A percentile compares a stretch with the other conserved stretches of the same genome.
Evolutionary conservation across 2,329 filamentous ascomycete genomes (phyloP).

Genomic region (Pestalotiopsis sp.): DNA sequence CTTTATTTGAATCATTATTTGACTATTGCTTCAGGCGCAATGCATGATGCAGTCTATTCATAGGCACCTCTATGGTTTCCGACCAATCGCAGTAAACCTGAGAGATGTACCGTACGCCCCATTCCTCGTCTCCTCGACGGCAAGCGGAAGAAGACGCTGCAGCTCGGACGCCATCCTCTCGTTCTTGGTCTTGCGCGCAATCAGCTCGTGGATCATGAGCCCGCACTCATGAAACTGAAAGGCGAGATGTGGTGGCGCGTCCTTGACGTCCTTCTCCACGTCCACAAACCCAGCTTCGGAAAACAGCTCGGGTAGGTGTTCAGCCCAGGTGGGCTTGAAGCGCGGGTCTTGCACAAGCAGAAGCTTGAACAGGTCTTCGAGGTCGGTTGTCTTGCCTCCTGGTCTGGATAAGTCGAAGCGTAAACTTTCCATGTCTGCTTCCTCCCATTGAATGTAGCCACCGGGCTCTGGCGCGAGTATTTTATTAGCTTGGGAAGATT

Average conservation of each 20-base stretch:
- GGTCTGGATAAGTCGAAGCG: conserved; percentile 16
- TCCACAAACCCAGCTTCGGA: conserved; percentile 15
- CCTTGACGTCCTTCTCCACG: conserved; percentile 14
- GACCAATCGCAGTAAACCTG: conserved; percentile 12
- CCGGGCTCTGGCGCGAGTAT: conserved; percentile 18
- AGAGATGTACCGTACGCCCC: conserved; percentile 15
- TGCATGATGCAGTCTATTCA: too few relatives aligned
- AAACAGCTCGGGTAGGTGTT: conserved; percentile 13
- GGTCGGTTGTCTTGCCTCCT: conserved; percentile 9
- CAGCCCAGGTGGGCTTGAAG: conserved; percentile 15
- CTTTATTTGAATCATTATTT: too few relatives aligned
- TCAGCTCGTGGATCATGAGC: conserved; percentile 25
- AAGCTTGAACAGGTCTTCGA: conserved; percentile 11
- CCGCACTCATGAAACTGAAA: conserved; percentile 16
- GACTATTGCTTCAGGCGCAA: too few relatives aligned
- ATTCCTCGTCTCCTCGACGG: conserved; percentile 17
- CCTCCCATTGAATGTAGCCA: conserved; percentile 24
- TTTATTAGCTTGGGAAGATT: neutral
- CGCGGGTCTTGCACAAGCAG: conserved; percentile 12
- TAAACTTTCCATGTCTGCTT: conserved; percentile 15
- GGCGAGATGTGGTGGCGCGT: conserved; percentile 15
- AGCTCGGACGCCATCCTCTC: conserved; percentile 19
- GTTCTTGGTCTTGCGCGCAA: conserved; percentile 24
- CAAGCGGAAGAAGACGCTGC: conserved; percentile 18
- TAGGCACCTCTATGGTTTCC: too few relatives aligned